A percentile compares a stretch with the other conserved stretches of the same genome.
phyloP scores from a whole-genome alignment of 371 early-diverging fungal species.

The Mortierella sp. region DNA sequence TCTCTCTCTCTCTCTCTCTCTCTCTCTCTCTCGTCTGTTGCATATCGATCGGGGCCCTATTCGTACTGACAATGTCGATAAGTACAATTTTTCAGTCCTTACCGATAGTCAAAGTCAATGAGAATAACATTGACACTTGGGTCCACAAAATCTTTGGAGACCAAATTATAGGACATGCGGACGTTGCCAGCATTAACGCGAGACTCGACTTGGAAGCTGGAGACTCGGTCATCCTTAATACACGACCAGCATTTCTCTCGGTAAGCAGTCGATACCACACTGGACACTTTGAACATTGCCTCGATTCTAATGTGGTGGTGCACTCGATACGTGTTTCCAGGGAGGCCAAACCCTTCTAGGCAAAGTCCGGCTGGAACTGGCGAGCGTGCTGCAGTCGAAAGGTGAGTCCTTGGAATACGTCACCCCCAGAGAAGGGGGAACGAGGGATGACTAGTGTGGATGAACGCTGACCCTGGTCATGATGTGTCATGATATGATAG shows the following conservation, averaged over 20 bases:
- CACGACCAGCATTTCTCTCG: slow-evolving; percentile 64
- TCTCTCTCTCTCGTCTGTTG: background rate
- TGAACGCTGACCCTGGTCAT: background rate
- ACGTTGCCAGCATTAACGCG: slow-evolving; percentile 43
- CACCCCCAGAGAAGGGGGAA: background rate
- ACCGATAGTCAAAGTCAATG: slow-evolving; percentile 67
- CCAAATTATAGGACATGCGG: slow-evolving; percentile 31
- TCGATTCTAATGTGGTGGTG: background rate
- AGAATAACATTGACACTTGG: slow-evolving; percentile 67
- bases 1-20: background rate
- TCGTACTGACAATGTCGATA: no score
- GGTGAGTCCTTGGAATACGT: slow-evolving; percentile 35
- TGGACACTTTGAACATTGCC: background rate
- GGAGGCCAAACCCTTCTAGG: slow-evolving; percentile 86
- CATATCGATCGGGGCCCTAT: background rate
- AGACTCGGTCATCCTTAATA: slow-evolving; percentile 70
- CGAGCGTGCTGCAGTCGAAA: slow-evolving; percentile 66
- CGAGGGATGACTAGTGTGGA: no score
- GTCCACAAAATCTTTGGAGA: slow-evolving; percentile 58
- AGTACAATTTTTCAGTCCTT: slow-evolving; percentile 27
- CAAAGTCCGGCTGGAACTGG: slow-evolving; percentile 71
- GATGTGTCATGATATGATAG: slow-evolving; percentile 18
- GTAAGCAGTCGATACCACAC: slow-evolving; percentile 47
- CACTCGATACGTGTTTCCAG: no score
- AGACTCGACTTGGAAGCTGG: slow-evolving; percentile 60